Conservation (phyloP, 768 basidiomycete genomes). For the Arthromyces matolae region DNA sequence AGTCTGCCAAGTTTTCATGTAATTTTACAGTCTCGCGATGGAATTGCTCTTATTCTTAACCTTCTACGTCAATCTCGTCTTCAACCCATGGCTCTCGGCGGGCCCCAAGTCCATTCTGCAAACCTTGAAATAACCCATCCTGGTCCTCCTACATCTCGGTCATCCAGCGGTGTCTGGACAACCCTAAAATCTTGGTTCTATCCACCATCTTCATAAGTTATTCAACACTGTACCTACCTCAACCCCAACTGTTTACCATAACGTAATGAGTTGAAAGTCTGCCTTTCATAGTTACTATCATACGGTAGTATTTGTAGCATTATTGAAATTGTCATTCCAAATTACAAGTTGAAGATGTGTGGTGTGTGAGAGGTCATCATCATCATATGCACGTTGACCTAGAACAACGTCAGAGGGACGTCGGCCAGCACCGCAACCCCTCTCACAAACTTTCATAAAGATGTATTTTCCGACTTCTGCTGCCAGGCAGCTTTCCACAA, state of each 20-base stretch:
- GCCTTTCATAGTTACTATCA: background rate
- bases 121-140: constrained; percentile 12
- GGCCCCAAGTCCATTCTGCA: constrained; percentile 20
- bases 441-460: constrained; percentile 3
- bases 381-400: too few relatives aligned
- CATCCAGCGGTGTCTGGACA: constrained; percentile 30
- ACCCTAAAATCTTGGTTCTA: constrained; percentile 42
- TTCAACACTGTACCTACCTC: constrained; percentile 9
- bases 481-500: constrained; percentile 66
- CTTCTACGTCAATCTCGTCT: constrained; percentile 77
- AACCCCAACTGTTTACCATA: constrained; percentile 7
- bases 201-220: constrained; percentile 21
- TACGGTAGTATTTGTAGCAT: constrained; percentile 6
- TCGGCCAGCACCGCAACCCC: too few relatives aligned
- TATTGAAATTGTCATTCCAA: background rate
- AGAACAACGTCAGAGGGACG: too few relatives aligned
- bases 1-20: too few relatives aligned
- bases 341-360: too few relatives aligned
- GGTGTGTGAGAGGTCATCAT: too few relatives aligned
- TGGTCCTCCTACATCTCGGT: constrained; percentile 3
- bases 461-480: constrained; percentile 90
- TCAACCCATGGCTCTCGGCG: constrained; percentile 50
- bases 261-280: constrained; percentile 2
- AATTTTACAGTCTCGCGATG: constrained; percentile 86
- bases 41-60: constrained; percentile 77